These are phyloP conservation scores for Pterocarpus macrocarpus DNA, from an alignment of 306 rosid species.

Conservation along the genomic window DNA sequence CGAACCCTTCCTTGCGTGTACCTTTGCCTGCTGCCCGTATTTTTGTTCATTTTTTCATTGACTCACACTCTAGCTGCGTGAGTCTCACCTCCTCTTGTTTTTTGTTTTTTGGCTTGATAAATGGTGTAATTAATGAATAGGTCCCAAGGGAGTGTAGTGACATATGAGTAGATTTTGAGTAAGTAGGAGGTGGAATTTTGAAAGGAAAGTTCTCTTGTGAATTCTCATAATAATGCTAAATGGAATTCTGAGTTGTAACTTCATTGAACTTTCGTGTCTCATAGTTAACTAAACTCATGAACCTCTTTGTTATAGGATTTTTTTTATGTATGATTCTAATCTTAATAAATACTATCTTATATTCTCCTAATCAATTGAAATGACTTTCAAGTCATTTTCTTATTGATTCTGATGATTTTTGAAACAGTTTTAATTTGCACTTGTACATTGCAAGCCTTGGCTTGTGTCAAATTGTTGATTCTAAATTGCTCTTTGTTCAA, in stretches of 20 bases:
- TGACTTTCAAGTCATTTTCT: neutral
- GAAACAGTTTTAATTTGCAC: neutral
- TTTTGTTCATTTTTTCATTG: constrained; percentile 26
- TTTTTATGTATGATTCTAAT: neutral
- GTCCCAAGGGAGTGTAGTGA: too few relatives aligned
- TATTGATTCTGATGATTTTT: neutral
- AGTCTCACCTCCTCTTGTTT: neutral
- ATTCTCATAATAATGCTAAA: neutral
- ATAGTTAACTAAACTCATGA: neutral
- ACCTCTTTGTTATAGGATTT: neutral
- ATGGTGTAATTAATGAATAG: neutral
- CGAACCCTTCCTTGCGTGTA: constrained; percentile 54
- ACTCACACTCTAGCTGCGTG: constrained; percentile 38
- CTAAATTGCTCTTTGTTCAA: neutral
- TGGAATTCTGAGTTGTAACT: neutral
- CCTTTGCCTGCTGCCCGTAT: constrained; percentile 58
- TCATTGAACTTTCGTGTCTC: neutral
- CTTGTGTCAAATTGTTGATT: neutral
- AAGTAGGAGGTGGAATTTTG: neutral
- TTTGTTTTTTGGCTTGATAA: neutral
- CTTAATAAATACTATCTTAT: neutral
- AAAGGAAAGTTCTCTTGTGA: neutral
- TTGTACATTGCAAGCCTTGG: neutral
- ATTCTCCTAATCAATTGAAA: neutral
- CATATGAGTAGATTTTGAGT: neutral